Conservation (phyloP, 1,139 yeast species). For the Debaryomycetaceae sp. region DNA sequence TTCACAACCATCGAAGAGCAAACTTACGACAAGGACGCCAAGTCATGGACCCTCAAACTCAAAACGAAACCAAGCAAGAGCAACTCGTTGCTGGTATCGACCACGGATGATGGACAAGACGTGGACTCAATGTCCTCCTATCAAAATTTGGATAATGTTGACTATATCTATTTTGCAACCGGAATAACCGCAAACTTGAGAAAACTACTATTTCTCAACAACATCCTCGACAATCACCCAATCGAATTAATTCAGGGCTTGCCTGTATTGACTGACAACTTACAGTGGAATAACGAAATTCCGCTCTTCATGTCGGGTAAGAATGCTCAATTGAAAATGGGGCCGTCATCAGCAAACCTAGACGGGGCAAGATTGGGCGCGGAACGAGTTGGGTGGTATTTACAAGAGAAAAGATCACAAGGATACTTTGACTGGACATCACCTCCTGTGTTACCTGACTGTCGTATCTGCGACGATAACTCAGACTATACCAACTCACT, state of each 20-base stretch:
- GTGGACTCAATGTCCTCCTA: neutral
- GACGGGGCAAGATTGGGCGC: constrained; percentile 49
- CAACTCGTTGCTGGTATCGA: constrained; percentile 5
- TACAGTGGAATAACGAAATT: constrained; percentile 37
- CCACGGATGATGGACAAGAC: neutral
- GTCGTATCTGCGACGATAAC: constrained; percentile 5
- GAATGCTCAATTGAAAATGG: constrained; percentile 40
- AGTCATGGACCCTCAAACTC: constrained; percentile 18
- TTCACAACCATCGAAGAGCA: constrained; percentile 20
- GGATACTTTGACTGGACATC: constrained; percentile 24
- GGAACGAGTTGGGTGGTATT: constrained; percentile 40
- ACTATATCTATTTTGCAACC: constrained; percentile 42
- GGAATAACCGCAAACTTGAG: constrained; percentile 34
- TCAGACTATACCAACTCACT: too few species aligned
- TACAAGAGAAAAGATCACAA: constrained; percentile 23
- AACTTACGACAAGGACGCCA: constrained; percentile 17
- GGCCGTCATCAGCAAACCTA: constrained; percentile 47
- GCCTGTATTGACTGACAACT: constrained; percentile 43
- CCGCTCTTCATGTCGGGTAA: constrained; percentile 44
- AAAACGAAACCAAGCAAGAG: constrained; percentile 2
- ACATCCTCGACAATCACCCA: constrained; percentile 21
- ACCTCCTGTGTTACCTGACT: constrained; percentile 1
- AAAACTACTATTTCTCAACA: constrained; percentile 25
- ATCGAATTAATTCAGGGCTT: constrained; percentile 33
- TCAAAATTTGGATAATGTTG: constrained; percentile 16